Percentiles rank a stretch among this genome's conserved stretches.
Evolutionary conservation across 208 protist species (phyloP).

Genomic region (Giardia duodenalis): DNA sequence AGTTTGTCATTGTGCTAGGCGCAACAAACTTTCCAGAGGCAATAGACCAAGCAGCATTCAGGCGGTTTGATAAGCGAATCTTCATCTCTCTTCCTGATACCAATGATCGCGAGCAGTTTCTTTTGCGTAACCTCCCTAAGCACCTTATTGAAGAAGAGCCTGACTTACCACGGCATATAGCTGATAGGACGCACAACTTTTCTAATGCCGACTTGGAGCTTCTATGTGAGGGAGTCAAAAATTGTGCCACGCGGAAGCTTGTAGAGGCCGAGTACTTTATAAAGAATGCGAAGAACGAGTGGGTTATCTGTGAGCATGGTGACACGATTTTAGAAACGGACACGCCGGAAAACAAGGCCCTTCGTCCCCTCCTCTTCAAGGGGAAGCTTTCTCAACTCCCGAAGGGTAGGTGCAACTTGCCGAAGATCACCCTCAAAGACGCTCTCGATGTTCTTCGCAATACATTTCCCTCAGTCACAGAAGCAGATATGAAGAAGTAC

Average conservation of each 20-base stretch:
- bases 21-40: slow-evolving; percentile 37
- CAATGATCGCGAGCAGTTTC: not conserved
- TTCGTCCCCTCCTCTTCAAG: not conserved
- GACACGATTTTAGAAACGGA: not conserved
- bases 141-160: not conserved
- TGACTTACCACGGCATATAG: not conserved
- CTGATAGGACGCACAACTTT: slow-evolving; percentile 48
- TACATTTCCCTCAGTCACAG: not conserved
- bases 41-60: slow-evolving; percentile 31
- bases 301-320: not conserved
- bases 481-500: not conserved
- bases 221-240: slow-evolving; percentile 79
- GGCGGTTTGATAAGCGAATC: slow-evolving; percentile 34
- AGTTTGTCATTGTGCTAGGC: slow-evolving; percentile 30
- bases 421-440: not conserved
- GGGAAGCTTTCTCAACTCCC: not conserved
- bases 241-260: slow-evolving; percentile 79
- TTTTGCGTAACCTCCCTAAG: not conserved
- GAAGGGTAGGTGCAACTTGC: not conserved
- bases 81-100: slow-evolving; percentile 29
- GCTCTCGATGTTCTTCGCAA: not conserved
- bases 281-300: not conserved
- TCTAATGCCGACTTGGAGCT: slow-evolving; percentile 71
- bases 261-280: slow-evolving; percentile 68
- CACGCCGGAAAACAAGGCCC: not conserved